phyloP scores from a whole-genome alignment of 208 protist species.

The Trypanosoma lewisi region DNA sequence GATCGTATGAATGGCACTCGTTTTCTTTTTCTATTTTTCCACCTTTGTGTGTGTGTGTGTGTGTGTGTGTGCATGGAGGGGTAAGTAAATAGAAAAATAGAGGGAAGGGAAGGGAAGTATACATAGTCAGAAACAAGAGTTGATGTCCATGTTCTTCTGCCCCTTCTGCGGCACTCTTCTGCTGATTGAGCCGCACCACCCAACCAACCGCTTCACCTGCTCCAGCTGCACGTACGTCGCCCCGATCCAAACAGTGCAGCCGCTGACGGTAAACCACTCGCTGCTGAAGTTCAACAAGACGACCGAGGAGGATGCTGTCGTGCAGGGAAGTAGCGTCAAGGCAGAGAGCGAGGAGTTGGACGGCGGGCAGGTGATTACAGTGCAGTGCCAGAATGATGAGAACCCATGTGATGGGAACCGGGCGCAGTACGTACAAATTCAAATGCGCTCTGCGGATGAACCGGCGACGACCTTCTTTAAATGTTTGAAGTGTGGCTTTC shows the following conservation, averaged over 20 bases:
- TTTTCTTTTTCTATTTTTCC: too few relatives aligned
- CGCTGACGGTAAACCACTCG: conserved; percentile 61
- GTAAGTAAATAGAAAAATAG: neutral
- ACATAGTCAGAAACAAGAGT: neutral
- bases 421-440: conserved; percentile 95
- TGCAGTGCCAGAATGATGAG: conserved; percentile 77
- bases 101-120: neutral
- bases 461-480: conserved; percentile 97
- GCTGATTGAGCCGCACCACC: conserved; percentile 41
- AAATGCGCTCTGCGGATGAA: conserved; percentile 98
- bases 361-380: conserved; percentile 84
- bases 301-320: conserved; percentile 14
- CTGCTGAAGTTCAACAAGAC: conserved; percentile 56
- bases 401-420: conserved; percentile 70
- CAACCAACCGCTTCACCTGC: conserved; percentile 54
- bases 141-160: conserved; percentile 79
- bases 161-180: conserved; percentile 88
- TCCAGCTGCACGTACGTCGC: conserved; percentile 74
- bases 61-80: neutral
- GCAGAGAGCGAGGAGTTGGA: conserved; percentile 32
- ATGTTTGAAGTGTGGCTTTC: conserved; percentile 92
- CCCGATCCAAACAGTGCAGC: conserved; percentile 26
- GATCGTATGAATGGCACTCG: too few relatives aligned
- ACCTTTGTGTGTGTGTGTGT: too few relatives aligned
- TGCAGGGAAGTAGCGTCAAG: conserved; percentile 6